Evolutionary conservation across 2,329 filamentous ascomycete species (phyloP).

Genomic region (Clonostachys sp.): DNA sequence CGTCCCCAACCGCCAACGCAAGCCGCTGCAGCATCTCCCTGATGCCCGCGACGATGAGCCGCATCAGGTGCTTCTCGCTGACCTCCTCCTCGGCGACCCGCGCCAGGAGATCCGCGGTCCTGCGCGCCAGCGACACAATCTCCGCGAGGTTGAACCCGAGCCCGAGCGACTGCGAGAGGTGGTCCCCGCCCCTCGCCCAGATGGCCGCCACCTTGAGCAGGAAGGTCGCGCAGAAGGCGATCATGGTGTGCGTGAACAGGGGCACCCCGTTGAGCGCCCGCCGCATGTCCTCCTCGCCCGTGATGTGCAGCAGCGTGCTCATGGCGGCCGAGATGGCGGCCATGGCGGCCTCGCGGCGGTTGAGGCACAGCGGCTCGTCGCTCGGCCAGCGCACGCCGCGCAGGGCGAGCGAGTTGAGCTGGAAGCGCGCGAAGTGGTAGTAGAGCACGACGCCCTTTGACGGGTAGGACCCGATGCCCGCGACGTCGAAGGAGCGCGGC

Average conservation of each 20-base stretch:
- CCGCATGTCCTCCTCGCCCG: slow-evolving; percentile 23
- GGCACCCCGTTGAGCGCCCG: slow-evolving; percentile 23
- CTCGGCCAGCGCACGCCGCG: slow-evolving; percentile 7
- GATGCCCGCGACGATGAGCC: slow-evolving; percentile 9
- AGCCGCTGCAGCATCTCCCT: slow-evolving; percentile 8
- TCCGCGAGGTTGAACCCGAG: slow-evolving; percentile 7
- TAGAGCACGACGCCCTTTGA: slow-evolving; percentile 5
- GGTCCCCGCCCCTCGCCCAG: slow-evolving; percentile 11
- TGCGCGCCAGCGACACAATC: slow-evolving; percentile 3
- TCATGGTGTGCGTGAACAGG: slow-evolving; percentile 28
- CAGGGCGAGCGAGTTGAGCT: slow-evolving; percentile 7
- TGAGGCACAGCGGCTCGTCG: slow-evolving; percentile 1
- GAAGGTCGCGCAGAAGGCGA: slow-evolving; percentile 26
- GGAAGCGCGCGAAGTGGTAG: slow-evolving; percentile 9
- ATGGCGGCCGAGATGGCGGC: slow-evolving; percentile 18
- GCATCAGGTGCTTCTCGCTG: slow-evolving; percentile 7
- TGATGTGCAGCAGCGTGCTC: slow-evolving; percentile 28
- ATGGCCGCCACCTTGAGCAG: slow-evolving; percentile 25
- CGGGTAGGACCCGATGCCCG: slow-evolving; percentile 4
- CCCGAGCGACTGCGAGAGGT: slow-evolving; percentile 9
- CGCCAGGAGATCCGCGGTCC: slow-evolving; percentile 4
- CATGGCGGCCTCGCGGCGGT: slow-evolving; percentile 6
- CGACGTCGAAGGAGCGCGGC: slow-evolving; percentile 3
- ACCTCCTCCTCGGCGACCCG: slow-evolving; percentile 5
- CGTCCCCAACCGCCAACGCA: not conserved